phyloP scores from a whole-genome alignment of 306 rosid genomes.

The Glycine soja region DNA sequence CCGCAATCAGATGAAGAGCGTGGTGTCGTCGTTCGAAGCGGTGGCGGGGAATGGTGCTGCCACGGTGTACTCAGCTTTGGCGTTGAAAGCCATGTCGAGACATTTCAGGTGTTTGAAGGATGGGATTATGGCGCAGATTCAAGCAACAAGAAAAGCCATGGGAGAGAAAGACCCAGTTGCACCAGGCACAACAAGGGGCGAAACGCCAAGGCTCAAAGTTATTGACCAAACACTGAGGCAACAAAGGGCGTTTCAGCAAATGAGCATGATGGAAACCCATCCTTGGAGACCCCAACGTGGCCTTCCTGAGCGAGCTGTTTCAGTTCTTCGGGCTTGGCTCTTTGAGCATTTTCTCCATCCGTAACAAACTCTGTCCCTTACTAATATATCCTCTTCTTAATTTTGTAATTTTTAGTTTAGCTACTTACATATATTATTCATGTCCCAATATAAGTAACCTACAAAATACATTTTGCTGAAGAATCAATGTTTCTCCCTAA shows the following conservation, averaged over 20 bases:
- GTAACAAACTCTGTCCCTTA: constrained; percentile 50
- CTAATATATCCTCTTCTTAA: background rate
- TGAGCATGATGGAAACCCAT: constrained; percentile 88
- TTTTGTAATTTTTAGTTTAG: background rate
- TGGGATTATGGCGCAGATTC: constrained; percentile 73
- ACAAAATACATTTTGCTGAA: constrained; percentile 52
- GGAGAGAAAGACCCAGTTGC: constrained; percentile 85
- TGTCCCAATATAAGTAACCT: constrained; percentile 42
- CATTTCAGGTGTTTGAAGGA: constrained; percentile 85
- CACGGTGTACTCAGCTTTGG: constrained; percentile 82
- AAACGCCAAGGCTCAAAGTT: constrained; percentile 84
- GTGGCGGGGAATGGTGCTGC: constrained; percentile 85
- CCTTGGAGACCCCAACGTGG: constrained; percentile 99
- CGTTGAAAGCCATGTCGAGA: constrained; percentile 89
- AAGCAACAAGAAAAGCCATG: constrained; percentile 69
- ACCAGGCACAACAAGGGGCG: constrained; percentile 82
- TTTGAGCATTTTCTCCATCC: constrained; percentile 99
- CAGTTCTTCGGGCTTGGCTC: constrained; percentile 94
- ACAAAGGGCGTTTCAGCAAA: constrained; percentile 90
- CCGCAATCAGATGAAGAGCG: constrained; percentile 86
- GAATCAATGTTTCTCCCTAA: constrained; percentile 56
- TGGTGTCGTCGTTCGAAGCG: constrained; percentile 79
- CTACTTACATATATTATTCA: background rate
- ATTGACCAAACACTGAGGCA: constrained; percentile 82
- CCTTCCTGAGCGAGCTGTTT: constrained; percentile 91